Conservation (phyloP, 768 basidiomycete genomes). For the Tephrocybe sp. region DNA sequence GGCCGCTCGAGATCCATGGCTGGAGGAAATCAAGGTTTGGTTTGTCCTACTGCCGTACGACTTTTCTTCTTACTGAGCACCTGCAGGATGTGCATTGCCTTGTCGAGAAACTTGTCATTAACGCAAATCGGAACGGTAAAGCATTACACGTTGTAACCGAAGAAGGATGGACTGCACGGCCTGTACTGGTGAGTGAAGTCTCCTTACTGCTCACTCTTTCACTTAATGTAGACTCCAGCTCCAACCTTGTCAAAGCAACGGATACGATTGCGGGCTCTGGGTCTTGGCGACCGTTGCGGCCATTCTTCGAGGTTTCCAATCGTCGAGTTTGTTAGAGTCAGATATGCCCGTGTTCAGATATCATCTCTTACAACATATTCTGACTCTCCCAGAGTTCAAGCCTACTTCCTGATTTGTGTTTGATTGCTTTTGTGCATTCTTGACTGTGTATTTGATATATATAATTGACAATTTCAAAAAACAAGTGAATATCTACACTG, state of each 20-base stretch:
- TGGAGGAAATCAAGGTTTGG: constrained; percentile 9
- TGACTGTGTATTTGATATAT: too few relatives aligned
- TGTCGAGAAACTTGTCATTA: constrained; percentile 4
- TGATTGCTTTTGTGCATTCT: too few relatives aligned
- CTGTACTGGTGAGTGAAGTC: background rate
- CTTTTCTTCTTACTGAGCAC: too few relatives aligned
- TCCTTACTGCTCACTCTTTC: background rate
- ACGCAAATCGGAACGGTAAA: constrained; percentile 10
- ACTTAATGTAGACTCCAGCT: background rate
- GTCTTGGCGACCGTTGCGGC: constrained; percentile 9
- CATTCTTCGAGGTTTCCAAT: background rate
- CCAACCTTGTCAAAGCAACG: constrained; percentile 7
- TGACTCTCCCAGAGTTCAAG: background rate
- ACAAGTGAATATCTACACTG: too few relatives aligned
- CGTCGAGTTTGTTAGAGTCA: background rate
- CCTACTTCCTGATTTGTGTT: too few relatives aligned
- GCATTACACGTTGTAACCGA: constrained; percentile 2
- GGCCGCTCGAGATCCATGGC: constrained; percentile 8
- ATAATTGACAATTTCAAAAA: too few relatives aligned
- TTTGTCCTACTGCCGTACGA: too few relatives aligned
- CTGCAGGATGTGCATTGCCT: constrained; percentile 16
- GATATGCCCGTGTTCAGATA: background rate
- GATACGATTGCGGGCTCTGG: constrained; percentile 12
- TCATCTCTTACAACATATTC: background rate
- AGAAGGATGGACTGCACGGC: constrained; percentile 3